Evolutionary conservation across 1,284 basidiomycete genomes (phyloP).

Genomic region (Marasmius sp.): DNA sequence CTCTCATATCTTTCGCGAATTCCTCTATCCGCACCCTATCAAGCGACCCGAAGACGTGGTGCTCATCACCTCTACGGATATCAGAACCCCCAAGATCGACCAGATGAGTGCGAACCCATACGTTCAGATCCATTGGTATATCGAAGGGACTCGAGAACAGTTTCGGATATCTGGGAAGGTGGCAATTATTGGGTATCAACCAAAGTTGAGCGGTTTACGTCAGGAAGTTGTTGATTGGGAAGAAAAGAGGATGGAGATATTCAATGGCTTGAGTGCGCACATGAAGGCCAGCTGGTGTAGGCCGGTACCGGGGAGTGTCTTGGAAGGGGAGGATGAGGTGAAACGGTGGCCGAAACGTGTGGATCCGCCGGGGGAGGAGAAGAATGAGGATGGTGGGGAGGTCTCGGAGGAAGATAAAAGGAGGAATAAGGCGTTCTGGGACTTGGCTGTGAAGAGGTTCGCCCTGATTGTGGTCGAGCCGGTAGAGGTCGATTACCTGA

Average conservation of each 20-base stretch:
- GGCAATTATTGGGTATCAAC: constrained; percentile 43
- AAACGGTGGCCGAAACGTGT: constrained; percentile 52
- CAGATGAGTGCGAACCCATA: constrained; percentile 45
- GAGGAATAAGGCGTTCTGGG: constrained; percentile 35
- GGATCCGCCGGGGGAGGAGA: constrained; percentile 29
- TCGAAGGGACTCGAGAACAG: constrained; percentile 53
- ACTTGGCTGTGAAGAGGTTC: constrained; percentile 58
- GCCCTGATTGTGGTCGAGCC: constrained; percentile 67
- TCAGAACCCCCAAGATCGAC: constrained; percentile 57
- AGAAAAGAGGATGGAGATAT: constrained; percentile 48
- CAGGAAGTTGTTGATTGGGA: constrained; percentile 57
- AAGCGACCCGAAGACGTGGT: constrained; percentile 39
- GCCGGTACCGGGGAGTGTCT: constrained; percentile 52
- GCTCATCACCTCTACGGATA: constrained; percentile 58
- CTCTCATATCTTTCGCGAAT: constrained; percentile 56
- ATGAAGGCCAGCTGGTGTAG: constrained; percentile 69
- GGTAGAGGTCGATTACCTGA: constrained; percentile 59
- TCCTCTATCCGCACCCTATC: constrained; percentile 38
- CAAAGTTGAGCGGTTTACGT: constrained; percentile 29
- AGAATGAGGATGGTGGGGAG: constrained; percentile 13
- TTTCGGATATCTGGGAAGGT: constrained; percentile 55
- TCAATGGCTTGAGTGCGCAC: constrained; percentile 49
- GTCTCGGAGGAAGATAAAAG: constrained; percentile 39
- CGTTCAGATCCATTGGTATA: constrained; percentile 63
- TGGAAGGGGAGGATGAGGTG: constrained; percentile 49